Conservation (phyloP, 2,329 filamentous ascomycete species). For the Claviceps cyperi region DNA sequence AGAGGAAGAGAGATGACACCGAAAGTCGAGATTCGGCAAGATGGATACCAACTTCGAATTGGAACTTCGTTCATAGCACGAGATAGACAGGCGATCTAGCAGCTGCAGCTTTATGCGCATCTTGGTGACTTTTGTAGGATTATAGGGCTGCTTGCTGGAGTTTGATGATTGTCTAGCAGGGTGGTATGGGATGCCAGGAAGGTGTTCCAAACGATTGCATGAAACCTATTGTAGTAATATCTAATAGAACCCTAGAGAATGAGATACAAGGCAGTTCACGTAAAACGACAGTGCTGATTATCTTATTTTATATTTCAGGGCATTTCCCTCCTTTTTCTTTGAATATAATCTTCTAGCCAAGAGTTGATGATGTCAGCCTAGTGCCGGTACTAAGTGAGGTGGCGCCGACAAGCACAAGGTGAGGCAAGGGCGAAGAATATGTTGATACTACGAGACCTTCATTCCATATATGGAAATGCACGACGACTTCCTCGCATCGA, state of each 20-base stretch:
- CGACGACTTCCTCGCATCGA: not conserved
- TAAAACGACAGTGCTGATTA: not conserved
- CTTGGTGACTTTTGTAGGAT: not conserved
- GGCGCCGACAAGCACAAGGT: not conserved
- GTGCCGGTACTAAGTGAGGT: not conserved
- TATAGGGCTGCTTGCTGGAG: slow-evolving; percentile 2
- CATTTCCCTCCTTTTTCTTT: too few species aligned
- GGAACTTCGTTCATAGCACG: not conserved
- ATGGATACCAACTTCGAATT: not conserved
- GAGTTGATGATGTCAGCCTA: too few species aligned
- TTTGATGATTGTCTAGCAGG: not conserved
- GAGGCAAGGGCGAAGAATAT: not conserved
- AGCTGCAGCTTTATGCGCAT: not conserved
- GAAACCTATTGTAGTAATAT: slow-evolving; percentile 2
- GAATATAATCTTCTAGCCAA: too few species aligned
- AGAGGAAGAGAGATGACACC: not conserved
- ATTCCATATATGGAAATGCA: too few species aligned
- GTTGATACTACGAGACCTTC: too few species aligned
- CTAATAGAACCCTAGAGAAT: slow-evolving; percentile 1
- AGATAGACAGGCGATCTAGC: not conserved
- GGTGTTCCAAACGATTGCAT: not conserved
- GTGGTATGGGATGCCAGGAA: not conserved
- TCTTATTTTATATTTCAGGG: too few species aligned
- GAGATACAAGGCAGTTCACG: not conserved
- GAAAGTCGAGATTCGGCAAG: not conserved